A percentile compares a stretch with the other conserved stretches of the same genome.
These are phyloP conservation scores for Saraca asoca DNA, from an alignment of 331 rosid genomes.

Conservation along the genomic window DNA sequence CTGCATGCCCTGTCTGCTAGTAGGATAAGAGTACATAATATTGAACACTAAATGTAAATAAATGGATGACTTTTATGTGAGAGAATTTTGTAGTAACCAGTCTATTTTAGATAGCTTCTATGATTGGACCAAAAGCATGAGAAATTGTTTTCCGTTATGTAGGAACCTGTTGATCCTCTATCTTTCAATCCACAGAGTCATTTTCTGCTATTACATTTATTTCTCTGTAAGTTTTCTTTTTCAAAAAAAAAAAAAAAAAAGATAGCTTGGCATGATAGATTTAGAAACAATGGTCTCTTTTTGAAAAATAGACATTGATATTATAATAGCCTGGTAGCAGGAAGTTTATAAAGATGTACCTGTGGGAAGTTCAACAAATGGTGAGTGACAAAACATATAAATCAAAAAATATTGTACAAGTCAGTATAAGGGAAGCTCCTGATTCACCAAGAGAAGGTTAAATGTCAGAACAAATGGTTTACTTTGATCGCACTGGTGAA, in stretches of 20 bases:
- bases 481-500: not conserved
- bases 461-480: not conserved
- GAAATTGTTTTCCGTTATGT: too few species aligned
- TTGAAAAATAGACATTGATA: not conserved
- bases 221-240: not conserved
- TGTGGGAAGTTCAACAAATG: not conserved
- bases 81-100: too few species aligned
- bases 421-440: not conserved
- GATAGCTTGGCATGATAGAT: not conserved
- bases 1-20: constrained; percentile 1
- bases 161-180: too few species aligned
- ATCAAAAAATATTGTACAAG: not conserved
- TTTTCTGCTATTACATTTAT: not conserved
- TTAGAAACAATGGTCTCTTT: not conserved
- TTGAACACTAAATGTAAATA: not conserved
- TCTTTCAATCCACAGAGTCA: too few species aligned
- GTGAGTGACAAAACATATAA: not conserved
- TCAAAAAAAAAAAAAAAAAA: not conserved
- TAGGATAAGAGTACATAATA: constrained; percentile 1
- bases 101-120: too few species aligned
- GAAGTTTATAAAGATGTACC: not conserved
- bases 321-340: not conserved
- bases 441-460: not conserved
- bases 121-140: too few species aligned
- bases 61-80: too few species aligned